Base-by-base conservation (phyloP, 345 rosid species). In the Acer negundo region DNA sequence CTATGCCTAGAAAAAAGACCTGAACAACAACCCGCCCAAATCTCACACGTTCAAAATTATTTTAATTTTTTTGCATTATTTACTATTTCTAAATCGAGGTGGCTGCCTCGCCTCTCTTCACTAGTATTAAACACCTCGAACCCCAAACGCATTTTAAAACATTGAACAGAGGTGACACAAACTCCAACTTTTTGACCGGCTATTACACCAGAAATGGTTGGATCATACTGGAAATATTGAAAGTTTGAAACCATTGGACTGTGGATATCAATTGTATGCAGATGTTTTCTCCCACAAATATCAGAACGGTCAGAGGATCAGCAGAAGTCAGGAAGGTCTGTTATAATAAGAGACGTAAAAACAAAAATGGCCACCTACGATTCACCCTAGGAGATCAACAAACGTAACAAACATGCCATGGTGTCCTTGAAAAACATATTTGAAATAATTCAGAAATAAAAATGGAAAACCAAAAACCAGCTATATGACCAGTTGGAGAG, bases 131-230 rank as follows among this genome's bases (percentile, higher is more conserved):
- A 35, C 38, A 35, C 38, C 38, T 35, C 6, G 1, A 4, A 35
- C 38, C 38, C 38, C 38, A 4, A 6, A 35, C 1, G 6, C 6
- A 4, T 5, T 35, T 35, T 35, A 35, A 35, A 35, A 4, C 38
- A 35, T 35, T 4, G 38, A 20, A 67, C 47, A 79, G 0, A 42
- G 46, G 46, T 42, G 62, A 73, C 76, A 75, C 10, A 73, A 77
- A 56, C 77, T 73, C 81, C 80, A 62, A 65, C 70, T 68, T 78
- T 77, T 69, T 51, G 47, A 31, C 83, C 70, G 40, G 65, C 62
- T 77, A 83, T 72, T 10, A 59, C 35, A 28, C 70, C 64, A 38
- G 44, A 79, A 28, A 51, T 44, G n/a, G 38, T 62, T n/a, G 35
- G 64, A 3, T 58, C 17, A 46, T 46, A 22, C 42, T 16, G 53